Conservation (phyloP, 108 stramenopile species). For the Epithemia pelagica region DNA sequence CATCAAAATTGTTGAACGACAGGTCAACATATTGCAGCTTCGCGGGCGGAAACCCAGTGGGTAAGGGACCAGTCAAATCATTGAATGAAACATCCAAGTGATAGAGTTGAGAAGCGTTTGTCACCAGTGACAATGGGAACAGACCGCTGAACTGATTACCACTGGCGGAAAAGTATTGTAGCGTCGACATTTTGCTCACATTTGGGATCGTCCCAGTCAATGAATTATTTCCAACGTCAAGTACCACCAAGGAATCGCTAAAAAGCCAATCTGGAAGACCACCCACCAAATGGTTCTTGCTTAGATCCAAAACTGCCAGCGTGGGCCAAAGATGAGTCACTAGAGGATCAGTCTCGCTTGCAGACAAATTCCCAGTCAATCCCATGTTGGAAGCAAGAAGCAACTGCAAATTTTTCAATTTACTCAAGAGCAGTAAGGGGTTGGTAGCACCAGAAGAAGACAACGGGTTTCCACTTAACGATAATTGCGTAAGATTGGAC, state of each 20-base stretch:
- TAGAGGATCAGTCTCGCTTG: slow-evolving; percentile 6
- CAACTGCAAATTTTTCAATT: not conserved
- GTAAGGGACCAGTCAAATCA: slow-evolving; percentile 11
- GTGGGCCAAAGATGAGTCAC: slow-evolving; percentile 13
- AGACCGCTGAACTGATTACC: slow-evolving; percentile 17
- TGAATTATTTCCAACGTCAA: slow-evolving; percentile 51
- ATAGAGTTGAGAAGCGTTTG: slow-evolving; percentile 6
- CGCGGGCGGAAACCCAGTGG: slow-evolving; percentile 11
- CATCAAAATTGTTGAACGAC: slow-evolving; percentile 13
- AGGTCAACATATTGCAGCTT: slow-evolving; percentile 26
- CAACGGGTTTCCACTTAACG: slow-evolving; percentile 1
- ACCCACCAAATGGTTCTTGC: slow-evolving; percentile 20
- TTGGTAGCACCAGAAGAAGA: not conserved
- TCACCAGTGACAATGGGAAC: slow-evolving; percentile 14
- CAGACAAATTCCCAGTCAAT: slow-evolving; percentile 18
- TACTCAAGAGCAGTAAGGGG: not conserved
- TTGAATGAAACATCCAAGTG: slow-evolving; percentile 17
- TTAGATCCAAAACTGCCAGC: slow-evolving; percentile 18
- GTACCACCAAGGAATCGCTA: slow-evolving; percentile 16
- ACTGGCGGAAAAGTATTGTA: slow-evolving; percentile 19
- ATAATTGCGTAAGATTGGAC: slow-evolving; percentile 10
- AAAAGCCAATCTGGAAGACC: slow-evolving; percentile 20
- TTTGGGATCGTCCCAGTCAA: slow-evolving; percentile 51
- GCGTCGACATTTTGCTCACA: slow-evolving; percentile 4
- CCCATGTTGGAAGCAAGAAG: slow-evolving; percentile 3